Evolutionary conservation across 2,329 filamentous ascomycete species (phyloP).

Genomic region (Neocatenulostroma microsporum): DNA sequence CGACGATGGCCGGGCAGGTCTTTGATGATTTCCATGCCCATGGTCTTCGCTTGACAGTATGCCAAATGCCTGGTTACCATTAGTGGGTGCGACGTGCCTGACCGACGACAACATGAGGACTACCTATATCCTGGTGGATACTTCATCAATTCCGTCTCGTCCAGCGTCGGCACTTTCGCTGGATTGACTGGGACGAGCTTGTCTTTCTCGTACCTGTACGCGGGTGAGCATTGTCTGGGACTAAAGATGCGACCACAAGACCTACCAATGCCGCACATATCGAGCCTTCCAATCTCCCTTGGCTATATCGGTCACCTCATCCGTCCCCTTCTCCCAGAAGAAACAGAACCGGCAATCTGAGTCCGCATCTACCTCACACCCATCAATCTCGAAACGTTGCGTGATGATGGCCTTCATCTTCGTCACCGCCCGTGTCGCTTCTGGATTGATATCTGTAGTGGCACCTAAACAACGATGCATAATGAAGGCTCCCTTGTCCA

Average conservation of each 20-base stretch:
- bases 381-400: constrained; percentile 39
- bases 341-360: constrained; percentile 34
- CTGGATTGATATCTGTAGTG: constrained; percentile 36
- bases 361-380: constrained; percentile 40
- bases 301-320: constrained; percentile 2
- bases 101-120: constrained; percentile 15
- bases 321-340: constrained; percentile 15
- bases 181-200: constrained; percentile 43
- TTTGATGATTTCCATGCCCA: constrained; percentile 37
- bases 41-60: constrained; percentile 40
- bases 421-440: constrained; percentile 37
- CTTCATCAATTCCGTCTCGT: constrained; percentile 33
- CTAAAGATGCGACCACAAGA: too few relatives aligned
- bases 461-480: constrained; percentile 39
- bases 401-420: constrained; percentile 48
- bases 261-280: constrained; percentile 43
- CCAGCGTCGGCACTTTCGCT: constrained; percentile 34
- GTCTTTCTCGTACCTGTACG: constrained; percentile 49
- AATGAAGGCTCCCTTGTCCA: constrained; percentile 38
- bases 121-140: constrained; percentile 42
- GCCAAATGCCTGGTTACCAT: constrained; percentile 16
- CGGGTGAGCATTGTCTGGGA: too few relatives aligned
- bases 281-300: constrained; percentile 37
- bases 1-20: constrained; percentile 43
- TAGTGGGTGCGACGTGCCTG: background rate